Percentiles rank a stretch among this genome's conserved stretches.
Conservation (phyloP, 2,329 filamentous ascomycete genomes). For the Fusarium heterosporum region DNA sequence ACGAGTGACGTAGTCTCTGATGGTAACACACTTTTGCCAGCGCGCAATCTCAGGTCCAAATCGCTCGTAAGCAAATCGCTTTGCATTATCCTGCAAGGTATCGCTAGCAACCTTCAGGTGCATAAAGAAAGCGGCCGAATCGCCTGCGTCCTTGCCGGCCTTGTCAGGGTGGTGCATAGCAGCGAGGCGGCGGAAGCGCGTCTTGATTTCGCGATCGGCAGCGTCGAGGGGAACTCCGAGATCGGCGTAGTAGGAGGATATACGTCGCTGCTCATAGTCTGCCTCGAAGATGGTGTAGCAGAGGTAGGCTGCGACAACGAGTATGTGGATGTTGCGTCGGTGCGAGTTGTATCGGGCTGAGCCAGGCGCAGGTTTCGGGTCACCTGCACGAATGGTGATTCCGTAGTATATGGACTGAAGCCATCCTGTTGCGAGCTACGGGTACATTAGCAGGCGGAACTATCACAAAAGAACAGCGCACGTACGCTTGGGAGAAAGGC, state of each 20-base stretch:
- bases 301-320: slow-evolving; percentile 86
- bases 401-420: slow-evolving; percentile 86
- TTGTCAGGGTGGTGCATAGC: slow-evolving; percentile 89
- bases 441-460: slow-evolving; percentile 31
- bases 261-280: slow-evolving; percentile 79
- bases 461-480: slow-evolving; percentile 1
- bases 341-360: slow-evolving; percentile 77
- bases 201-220: slow-evolving; percentile 82
- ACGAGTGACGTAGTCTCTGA: slow-evolving; percentile 77
- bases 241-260: slow-evolving; percentile 82
- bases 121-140: slow-evolving; percentile 71
- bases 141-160: slow-evolving; percentile 55
- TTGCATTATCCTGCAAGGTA: slow-evolving; percentile 79
- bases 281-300: slow-evolving; percentile 93
- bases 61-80: slow-evolving; percentile 88
- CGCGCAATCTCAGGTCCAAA: slow-evolving; percentile 79
- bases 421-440: slow-evolving; percentile 80
- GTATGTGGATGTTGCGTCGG: slow-evolving; percentile 83
- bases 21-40: slow-evolving; percentile 75
- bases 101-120: slow-evolving; percentile 87
- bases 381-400: slow-evolving; percentile 88
- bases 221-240: slow-evolving; percentile 77
- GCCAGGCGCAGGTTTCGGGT: slow-evolving; percentile 79
- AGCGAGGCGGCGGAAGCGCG: slow-evolving; percentile 82
- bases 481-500: slow-evolving; percentile 66